Percentiles rank a stretch among this genome's conserved stretches.
These are phyloP conservation scores for Dactylellina leptospora DNA, from an alignment of 2,329 filamentous ascomycete species.

Conservation along the genomic window DNA sequence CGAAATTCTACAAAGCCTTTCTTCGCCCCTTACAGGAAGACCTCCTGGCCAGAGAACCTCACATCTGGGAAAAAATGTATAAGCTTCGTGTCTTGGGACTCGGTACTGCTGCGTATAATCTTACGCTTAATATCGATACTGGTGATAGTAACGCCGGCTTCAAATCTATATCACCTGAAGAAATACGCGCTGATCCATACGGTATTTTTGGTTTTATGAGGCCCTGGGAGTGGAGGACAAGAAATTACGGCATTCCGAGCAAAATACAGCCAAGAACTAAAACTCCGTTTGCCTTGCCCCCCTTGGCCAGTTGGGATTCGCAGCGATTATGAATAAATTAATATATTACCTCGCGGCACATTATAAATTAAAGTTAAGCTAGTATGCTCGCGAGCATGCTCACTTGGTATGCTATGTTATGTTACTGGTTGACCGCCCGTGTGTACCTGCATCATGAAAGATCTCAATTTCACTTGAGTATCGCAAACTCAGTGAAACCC, in stretches of 20 bases:
- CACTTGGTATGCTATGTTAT: too few species aligned
- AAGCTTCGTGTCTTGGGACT: slow-evolving; percentile 18
- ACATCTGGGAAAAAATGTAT: slow-evolving; percentile 20
- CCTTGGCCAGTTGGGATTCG: too few species aligned
- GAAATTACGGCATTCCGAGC: slow-evolving; percentile 27
- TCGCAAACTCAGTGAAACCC: too few species aligned
- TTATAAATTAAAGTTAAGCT: too few species aligned
- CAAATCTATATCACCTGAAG: slow-evolving; percentile 1
- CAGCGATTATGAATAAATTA: too few species aligned
- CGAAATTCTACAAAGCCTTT: slow-evolving; percentile 3
- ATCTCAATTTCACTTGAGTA: too few species aligned
- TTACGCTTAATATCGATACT: too few species aligned
- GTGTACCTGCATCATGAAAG: too few species aligned
- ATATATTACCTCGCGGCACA: too few species aligned
- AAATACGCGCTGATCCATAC: slow-evolving; percentile 10
- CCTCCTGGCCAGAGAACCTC: neutral
- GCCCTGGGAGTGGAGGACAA: slow-evolving; percentile 15
- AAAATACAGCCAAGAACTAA: slow-evolving; percentile 38
- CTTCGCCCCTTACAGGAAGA: slow-evolving; percentile 12
- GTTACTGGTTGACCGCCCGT: too few species aligned
- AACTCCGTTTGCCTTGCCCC: neutral
- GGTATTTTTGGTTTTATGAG: slow-evolving; percentile 3
- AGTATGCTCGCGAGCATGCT: too few species aligned
- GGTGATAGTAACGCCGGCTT: too few species aligned
- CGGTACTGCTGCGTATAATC: neutral